A percentile compares a stretch with the other conserved stretches of the same genome.
Evolutionary conservation across 768 basidiomycete species (phyloP).

Genomic region (Tylopilus felleus): DNA sequence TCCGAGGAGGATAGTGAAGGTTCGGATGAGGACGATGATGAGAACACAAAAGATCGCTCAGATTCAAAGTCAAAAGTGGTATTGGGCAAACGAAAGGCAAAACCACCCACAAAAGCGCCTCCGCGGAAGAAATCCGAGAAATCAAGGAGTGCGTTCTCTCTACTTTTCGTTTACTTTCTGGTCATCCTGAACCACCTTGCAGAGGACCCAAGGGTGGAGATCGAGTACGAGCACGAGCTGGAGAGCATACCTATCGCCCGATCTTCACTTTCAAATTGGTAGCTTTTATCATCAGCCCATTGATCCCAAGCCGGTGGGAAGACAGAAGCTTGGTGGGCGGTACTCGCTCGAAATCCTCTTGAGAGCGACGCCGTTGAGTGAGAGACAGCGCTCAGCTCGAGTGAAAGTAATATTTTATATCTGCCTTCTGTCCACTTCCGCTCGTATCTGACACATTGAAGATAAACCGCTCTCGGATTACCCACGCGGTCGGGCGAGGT

Average conservation of each 20-base stretch:
- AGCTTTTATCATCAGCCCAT: slow-evolving; percentile 12
- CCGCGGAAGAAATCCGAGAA: slow-evolving; percentile 56
- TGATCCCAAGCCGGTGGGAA: not conserved
- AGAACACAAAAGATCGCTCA: slow-evolving; percentile 35
- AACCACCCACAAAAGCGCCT: slow-evolving; percentile 37
- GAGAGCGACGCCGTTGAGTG: not conserved
- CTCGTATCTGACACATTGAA: too few relatives aligned
- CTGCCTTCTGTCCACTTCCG: too few relatives aligned
- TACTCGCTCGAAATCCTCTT: not conserved
- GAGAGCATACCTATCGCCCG: slow-evolving; percentile 59
- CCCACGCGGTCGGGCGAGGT: too few relatives aligned
- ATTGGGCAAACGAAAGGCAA: slow-evolving; percentile 69
- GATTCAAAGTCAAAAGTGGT: slow-evolving; percentile 41
- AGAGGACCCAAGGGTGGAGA: slow-evolving; percentile 83
- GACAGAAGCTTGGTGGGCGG: not conserved
- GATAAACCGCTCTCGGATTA: too few relatives aligned
- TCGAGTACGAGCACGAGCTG: slow-evolving; percentile 95
- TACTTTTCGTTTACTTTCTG: not conserved
- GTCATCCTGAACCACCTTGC: slow-evolving; percentile 16
- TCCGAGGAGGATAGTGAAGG: slow-evolving; percentile 44
- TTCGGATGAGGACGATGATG: slow-evolving; percentile 39
- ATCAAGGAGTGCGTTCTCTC: slow-evolving; percentile 52
- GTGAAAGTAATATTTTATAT: too few relatives aligned
- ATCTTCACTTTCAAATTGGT: slow-evolving; percentile 54
- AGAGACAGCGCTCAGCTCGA: not conserved